phyloP scores from a whole-genome alignment of 1,139 yeast genomes.

The Lodderomyces orthopsilosis region DNA sequence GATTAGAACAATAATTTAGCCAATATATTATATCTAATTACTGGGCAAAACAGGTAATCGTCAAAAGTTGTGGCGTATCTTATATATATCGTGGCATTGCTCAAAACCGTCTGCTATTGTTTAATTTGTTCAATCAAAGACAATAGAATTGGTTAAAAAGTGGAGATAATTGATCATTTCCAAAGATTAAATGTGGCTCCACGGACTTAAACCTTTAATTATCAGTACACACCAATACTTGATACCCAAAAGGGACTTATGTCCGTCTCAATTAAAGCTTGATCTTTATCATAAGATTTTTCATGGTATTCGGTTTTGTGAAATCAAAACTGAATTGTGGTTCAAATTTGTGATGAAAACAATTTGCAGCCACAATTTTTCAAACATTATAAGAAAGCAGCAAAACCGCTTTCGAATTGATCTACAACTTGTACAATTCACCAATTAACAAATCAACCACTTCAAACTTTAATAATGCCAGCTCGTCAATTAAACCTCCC shows the following conservation, averaged over 20 bases:
- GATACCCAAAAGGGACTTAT: background rate
- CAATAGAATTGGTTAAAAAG: background rate
- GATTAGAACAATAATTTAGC: background rate
- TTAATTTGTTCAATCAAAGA: background rate
- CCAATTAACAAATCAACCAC: background rate
- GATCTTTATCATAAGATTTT: background rate
- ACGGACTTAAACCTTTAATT: background rate
- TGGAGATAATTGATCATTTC: background rate
- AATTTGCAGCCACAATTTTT: conserved; percentile 4
- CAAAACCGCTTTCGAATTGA: background rate
- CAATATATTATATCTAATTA: background rate
- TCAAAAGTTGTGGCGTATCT: background rate
- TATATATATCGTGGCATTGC: background rate
- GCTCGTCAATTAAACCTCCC: conserved; percentile 12
- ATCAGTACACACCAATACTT: background rate
- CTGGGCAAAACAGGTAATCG: too few species aligned
- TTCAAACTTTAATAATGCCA: conserved; percentile 13
- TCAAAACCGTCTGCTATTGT: too few species aligned
- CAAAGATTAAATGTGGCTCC: background rate
- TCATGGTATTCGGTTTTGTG: background rate
- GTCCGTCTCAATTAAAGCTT: background rate
- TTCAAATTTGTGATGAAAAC: background rate
- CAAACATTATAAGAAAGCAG: background rate
- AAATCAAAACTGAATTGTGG: background rate
- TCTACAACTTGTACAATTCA: background rate